A percentile compares a stretch with the other conserved stretches of the same genome.
Evolutionary conservation across 2,329 filamentous ascomycete genomes (phyloP).

Genomic region (Eutypella sp.): DNA sequence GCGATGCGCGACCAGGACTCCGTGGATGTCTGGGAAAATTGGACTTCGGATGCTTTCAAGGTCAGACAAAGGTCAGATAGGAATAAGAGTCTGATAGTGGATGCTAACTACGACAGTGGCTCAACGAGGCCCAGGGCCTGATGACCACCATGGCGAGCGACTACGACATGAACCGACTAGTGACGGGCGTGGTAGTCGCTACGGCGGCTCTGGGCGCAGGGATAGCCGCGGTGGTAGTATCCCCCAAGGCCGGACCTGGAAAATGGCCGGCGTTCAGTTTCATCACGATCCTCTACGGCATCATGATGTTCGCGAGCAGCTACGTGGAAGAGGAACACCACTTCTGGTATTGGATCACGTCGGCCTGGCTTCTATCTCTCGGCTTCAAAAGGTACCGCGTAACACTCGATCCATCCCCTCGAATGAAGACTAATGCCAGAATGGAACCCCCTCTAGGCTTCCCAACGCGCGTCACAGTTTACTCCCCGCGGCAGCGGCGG

Average conservation of each 20-base stretch:
- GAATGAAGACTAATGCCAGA: background rate
- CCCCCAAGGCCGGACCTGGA: slow-evolving; percentile 22
- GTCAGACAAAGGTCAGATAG: slow-evolving; percentile 21
- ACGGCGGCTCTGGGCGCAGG: slow-evolving; percentile 25
- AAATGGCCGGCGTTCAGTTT: slow-evolving; percentile 39
- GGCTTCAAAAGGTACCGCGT: slow-evolving; percentile 36
- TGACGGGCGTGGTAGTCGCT: slow-evolving; percentile 38
- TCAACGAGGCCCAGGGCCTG: slow-evolving; percentile 65
- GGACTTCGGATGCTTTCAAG: slow-evolving; percentile 39
- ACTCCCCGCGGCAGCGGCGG: slow-evolving; percentile 21
- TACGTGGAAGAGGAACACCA: slow-evolving; percentile 98
- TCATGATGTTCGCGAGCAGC: slow-evolving; percentile 97
- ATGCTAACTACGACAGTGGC: slow-evolving; percentile 45
- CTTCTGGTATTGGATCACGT: slow-evolving; percentile 92
- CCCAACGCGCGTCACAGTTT: slow-evolving; percentile 19
- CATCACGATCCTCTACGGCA: slow-evolving; percentile 60
- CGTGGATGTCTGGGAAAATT: slow-evolving; percentile 21
- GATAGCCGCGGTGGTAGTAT: slow-evolving; percentile 35
- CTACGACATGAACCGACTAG: slow-evolving; percentile 68
- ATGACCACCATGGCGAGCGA: slow-evolving; percentile 92
- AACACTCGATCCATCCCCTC: background rate
- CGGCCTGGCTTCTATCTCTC: slow-evolving; percentile 61
- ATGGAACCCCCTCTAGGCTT: slow-evolving; percentile 11
- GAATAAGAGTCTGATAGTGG: background rate
- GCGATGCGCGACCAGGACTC: slow-evolving; percentile 1